These are phyloP conservation scores for Amaranthus hypochondriacus DNA, from an alignment of 148 eudicot species.

Conservation along the genomic window DNA sequence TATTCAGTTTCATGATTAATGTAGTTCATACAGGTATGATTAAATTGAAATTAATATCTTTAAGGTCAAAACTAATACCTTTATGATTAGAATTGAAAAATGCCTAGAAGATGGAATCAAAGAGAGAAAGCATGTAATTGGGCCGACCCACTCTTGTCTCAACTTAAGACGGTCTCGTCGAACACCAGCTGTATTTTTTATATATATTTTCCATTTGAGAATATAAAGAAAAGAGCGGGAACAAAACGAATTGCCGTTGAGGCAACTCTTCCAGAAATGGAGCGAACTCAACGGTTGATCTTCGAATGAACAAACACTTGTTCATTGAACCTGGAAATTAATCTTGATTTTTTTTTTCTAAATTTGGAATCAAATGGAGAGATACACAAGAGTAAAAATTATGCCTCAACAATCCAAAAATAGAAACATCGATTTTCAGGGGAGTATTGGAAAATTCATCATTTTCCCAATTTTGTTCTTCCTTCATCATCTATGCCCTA, in stretches of 20 bases:
- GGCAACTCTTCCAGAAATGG: conserved; percentile 9
- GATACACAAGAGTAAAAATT: conserved; percentile 9
- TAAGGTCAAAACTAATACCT: too few relatives aligned
- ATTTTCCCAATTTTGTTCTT: background rate
- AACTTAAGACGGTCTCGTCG: too few relatives aligned
- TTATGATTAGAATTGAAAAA: too few relatives aligned
- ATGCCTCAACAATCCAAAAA: conserved; percentile 21
- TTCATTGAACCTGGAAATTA: conserved; percentile 1
- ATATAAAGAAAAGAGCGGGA: background rate
- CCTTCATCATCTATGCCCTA: background rate
- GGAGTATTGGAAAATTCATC: conserved; percentile 11
- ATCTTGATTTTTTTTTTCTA: conserved; percentile 13
- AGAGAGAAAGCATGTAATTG: too few relatives aligned
- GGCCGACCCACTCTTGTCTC: too few relatives aligned
- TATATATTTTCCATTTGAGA: too few relatives aligned
- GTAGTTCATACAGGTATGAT: too few relatives aligned
- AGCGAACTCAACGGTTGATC: conserved; percentile 26
- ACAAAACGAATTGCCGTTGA: too few relatives aligned
- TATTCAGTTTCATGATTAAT: too few relatives aligned
- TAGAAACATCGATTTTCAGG: conserved; percentile 19
- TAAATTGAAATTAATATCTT: too few relatives aligned
- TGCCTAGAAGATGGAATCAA: too few relatives aligned
- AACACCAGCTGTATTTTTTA: too few relatives aligned
- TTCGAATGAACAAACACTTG: conserved; percentile 6
- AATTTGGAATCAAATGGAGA: conserved; percentile 22